Conservation (phyloP, 441 rosid species). For the Corymbia citriodora region DNA sequence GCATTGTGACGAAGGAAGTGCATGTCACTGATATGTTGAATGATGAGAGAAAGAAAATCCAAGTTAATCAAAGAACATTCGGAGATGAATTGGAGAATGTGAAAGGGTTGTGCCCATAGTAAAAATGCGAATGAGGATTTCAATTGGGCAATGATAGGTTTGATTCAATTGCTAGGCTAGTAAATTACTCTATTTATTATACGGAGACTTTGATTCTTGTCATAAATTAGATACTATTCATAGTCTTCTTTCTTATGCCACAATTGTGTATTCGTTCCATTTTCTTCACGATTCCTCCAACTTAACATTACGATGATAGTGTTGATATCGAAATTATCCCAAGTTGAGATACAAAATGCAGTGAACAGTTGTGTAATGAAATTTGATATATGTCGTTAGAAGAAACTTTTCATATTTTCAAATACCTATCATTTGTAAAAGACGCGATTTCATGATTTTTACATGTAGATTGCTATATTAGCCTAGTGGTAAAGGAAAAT, state of each 20-base stretch:
- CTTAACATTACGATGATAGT: not conserved
- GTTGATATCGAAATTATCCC: not conserved
- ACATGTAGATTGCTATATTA: no score
- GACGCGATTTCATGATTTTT: not conserved
- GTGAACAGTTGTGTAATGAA: not conserved
- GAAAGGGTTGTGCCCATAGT: not conserved
- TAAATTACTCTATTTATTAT: accelerated
- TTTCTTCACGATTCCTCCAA: not conserved
- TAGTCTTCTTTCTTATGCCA: no score
- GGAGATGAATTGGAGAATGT: not conserved
- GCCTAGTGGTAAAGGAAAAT: no score
- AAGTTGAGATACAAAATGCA: not conserved
- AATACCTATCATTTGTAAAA: not conserved
- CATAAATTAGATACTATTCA: not conserved
- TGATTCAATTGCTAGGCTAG: not conserved
- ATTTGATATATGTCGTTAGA: accelerated
- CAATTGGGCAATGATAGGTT: not conserved
- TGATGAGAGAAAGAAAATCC: not conserved
- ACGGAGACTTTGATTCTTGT: not conserved
- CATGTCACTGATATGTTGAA: not conserved
- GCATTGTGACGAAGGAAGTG: not conserved
- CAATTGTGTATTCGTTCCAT: not conserved
- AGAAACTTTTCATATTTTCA: not conserved
- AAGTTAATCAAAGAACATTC: not conserved
- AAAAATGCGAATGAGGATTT: no score